These are phyloP conservation scores for Leishmania arabica DNA, from an alignment of 208 protist genomes.

Conservation along the genomic window DNA sequence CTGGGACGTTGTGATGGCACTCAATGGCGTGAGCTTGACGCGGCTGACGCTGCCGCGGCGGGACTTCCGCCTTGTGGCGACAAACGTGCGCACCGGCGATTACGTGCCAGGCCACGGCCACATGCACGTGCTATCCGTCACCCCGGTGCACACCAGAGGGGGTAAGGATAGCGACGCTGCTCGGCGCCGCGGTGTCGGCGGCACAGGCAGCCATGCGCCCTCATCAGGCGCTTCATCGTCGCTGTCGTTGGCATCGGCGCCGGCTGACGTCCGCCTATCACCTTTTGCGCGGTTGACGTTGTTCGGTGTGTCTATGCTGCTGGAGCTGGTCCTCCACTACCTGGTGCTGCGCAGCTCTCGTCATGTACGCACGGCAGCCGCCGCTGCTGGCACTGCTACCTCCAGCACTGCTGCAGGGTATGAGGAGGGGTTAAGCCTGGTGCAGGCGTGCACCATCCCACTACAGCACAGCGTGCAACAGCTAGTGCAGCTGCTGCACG, in stretches of 20 bases:
- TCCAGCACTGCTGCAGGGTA: background rate
- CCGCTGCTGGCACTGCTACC: background rate
- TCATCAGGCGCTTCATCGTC: background rate
- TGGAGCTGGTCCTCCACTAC: constrained; percentile 32
- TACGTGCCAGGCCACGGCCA: constrained; percentile 25
- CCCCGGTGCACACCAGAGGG: constrained; percentile 8
- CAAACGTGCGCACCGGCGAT: constrained; percentile 18
- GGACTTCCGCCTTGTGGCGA: constrained; percentile 31
- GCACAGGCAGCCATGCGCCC: background rate
- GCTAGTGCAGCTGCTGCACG: constrained; percentile 35
- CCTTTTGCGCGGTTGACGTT: constrained; percentile 30
- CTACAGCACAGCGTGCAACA: constrained; percentile 38
- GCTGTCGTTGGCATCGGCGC: constrained; percentile 6
- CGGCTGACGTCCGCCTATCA: constrained; percentile 31
- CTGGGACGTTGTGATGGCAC: constrained; percentile 44
- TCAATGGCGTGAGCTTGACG: constrained; percentile 52
- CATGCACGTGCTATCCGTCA: constrained; percentile 32
- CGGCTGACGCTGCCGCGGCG: constrained; percentile 42
- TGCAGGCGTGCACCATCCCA: constrained; percentile 27
- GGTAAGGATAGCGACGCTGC: background rate
- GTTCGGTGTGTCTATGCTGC: constrained; percentile 31
- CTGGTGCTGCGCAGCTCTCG: constrained; percentile 32
- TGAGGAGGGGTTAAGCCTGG: constrained; percentile 5
- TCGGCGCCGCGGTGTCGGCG: background rate
- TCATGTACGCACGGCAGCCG: constrained; percentile 2